phyloP scores from a whole-genome alignment of 106 monocot species.

The Apostasia shenzhenica region DNA sequence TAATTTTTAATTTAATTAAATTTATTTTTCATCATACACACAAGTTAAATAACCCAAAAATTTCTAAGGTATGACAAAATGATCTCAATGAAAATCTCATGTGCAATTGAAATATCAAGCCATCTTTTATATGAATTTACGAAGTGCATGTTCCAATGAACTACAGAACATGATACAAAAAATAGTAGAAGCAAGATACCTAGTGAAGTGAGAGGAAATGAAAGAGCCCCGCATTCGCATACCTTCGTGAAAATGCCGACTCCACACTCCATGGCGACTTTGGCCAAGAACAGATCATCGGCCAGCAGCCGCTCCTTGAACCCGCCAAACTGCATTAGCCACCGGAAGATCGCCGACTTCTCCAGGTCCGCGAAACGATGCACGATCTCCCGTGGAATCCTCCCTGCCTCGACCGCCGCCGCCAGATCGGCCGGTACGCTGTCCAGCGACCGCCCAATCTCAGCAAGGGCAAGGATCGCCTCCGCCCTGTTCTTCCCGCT shows the following conservation, averaged over 20 bases:
- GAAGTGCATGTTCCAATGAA: too few relatives aligned
- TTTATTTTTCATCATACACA: too few relatives aligned
- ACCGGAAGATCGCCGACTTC: slow-evolving; percentile 60
- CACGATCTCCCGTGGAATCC: slow-evolving; percentile 52
- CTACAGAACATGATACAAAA: too few relatives aligned
- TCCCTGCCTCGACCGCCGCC: slow-evolving; percentile 52
- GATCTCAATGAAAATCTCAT: too few relatives aligned
- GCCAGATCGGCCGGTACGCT: slow-evolving; percentile 65
- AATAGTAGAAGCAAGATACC: too few relatives aligned
- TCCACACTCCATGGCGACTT: slow-evolving; percentile 86
- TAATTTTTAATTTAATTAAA: too few relatives aligned
- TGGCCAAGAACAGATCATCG: slow-evolving; percentile 81
- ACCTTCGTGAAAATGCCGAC: slow-evolving; percentile 90
- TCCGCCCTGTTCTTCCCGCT: slow-evolving; percentile 45
- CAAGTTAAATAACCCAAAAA: too few relatives aligned
- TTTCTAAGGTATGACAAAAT: too few relatives aligned
- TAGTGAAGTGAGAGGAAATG: neutral
- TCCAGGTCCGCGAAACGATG: slow-evolving; percentile 53
- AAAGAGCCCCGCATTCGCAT: neutral
- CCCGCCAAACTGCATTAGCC: slow-evolving; percentile 70
- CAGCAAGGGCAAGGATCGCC: slow-evolving; percentile 48
- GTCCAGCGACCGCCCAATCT: slow-evolving; percentile 46
- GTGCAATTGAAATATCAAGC: too few relatives aligned
- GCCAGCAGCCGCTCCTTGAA: slow-evolving; percentile 84
- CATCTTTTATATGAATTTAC: too few relatives aligned